A percentile compares a stretch with the other conserved stretches of the same genome.
Conservation (phyloP, 306 rosid genomes). For the Vachellia collinsii region DNA sequence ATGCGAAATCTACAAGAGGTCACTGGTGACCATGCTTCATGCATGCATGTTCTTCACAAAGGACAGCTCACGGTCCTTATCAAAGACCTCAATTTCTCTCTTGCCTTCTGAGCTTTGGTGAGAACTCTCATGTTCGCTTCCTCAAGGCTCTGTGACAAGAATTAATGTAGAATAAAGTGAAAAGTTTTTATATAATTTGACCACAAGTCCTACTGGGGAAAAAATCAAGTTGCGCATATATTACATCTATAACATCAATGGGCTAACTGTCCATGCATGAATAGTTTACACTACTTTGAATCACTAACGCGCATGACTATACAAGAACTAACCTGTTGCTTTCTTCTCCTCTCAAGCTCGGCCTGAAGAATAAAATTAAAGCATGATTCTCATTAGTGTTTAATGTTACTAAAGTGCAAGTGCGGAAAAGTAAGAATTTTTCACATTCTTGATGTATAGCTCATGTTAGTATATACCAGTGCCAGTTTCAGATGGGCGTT, state of each 20-base stretch:
- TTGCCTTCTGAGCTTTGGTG: slow-evolving; percentile 54
- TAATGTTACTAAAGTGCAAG: not conserved
- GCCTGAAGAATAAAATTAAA: slow-evolving; percentile 43
- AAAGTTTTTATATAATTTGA: not conserved
- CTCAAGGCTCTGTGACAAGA: slow-evolving; percentile 51
- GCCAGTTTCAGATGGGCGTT: slow-evolving; percentile 62
- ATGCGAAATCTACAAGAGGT: not conserved
- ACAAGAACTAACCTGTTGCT: slow-evolving; percentile 59
- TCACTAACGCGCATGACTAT: not conserved
- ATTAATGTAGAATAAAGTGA: not conserved
- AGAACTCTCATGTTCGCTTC: slow-evolving; percentile 51
- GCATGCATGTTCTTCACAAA: slow-evolving; percentile 37
- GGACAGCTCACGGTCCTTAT: slow-evolving; percentile 60
- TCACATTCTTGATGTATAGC: not conserved
- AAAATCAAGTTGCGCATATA: not conserved
- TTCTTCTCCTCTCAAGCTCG: slow-evolving; percentile 67
- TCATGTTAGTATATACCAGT: slow-evolving; percentile 48
- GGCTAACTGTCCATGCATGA: not conserved
- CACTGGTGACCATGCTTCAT: not conserved
- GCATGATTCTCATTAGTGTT: slow-evolving; percentile 8
- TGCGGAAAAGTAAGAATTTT: not conserved
- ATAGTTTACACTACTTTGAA: not conserved
- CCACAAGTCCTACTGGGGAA: not conserved
- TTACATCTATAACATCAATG: not conserved
- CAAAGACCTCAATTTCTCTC: slow-evolving; percentile 52